Evolutionary conservation across 1,284 basidiomycete genomes (phyloP).

Genomic region (Phellopilus nigrolimitatus): DNA sequence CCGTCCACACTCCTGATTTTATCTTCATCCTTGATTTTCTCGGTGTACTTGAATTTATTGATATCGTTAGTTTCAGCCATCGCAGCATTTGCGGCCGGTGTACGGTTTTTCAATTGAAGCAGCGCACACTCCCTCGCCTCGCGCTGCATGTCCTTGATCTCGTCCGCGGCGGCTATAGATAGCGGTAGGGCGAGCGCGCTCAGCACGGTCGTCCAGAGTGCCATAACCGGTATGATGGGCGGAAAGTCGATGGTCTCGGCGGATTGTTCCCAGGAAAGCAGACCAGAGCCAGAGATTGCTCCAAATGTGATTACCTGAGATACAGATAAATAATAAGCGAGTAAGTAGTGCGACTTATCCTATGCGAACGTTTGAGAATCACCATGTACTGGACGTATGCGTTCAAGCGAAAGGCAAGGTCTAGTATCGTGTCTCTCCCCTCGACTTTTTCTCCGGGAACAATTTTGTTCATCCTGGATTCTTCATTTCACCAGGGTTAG

Average conservation of each 20-base stretch:
- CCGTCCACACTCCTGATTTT: no score
- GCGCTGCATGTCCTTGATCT: background rate
- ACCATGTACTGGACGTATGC: no score
- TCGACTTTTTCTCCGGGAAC: no score
- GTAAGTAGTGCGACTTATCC: background rate
- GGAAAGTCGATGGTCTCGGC: background rate
- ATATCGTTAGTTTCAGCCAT: background rate
- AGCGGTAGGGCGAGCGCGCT: background rate
- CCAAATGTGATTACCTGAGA: background rate
- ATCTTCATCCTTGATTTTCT: no score
- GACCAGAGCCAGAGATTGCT: background rate
- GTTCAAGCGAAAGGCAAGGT: no score
- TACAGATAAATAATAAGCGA: background rate
- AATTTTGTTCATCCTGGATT: no score
- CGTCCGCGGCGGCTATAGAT: background rate
- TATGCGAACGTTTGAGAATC: background rate
- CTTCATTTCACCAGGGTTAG: no score
- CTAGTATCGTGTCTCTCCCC: no score
- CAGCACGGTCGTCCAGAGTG: background rate
- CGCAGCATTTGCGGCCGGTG: background rate
- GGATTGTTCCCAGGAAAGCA: constrained; percentile 5
- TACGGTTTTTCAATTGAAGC: no score
- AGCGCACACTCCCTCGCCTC: background rate
- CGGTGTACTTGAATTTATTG: no score
- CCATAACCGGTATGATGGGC: background rate